Evolutionary conservation across 164 flowering plant genomes (phyloP).

Genomic region (Berberis thunbergii): DNA sequence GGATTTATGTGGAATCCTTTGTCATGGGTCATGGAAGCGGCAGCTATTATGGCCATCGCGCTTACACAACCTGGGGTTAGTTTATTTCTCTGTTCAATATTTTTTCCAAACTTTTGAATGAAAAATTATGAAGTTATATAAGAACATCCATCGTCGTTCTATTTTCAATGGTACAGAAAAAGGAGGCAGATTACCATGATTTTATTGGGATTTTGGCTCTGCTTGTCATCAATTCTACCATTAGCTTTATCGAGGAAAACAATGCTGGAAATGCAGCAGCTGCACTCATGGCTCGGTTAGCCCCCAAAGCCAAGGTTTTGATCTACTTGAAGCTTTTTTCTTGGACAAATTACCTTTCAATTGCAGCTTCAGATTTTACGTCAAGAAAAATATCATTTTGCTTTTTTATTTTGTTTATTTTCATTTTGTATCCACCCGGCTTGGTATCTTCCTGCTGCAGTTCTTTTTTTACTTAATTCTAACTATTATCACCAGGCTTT

Average conservation of each 20-base stretch:
- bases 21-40: conserved; percentile 84
- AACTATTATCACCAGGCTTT: conserved; percentile 31
- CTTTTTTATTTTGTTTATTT: neutral
- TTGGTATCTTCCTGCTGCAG: neutral
- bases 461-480: neutral
- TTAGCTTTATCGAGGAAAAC: conserved; percentile 75
- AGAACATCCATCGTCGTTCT: neutral
- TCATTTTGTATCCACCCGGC: neutral
- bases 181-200: conserved; percentile 48
- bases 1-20: conserved; percentile 85
- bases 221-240: conserved; percentile 61
- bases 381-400: neutral
- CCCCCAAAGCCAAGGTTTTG: conserved; percentile 71
- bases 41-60: conserved; percentile 66
- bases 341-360: neutral
- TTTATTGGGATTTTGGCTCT: conserved; percentile 48
- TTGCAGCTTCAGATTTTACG: neutral
- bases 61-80: conserved; percentile 53
- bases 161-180: conserved; percentile 20
- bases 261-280: conserved; percentile 87
- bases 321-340: neutral
- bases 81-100: no score
- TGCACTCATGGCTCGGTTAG: conserved; percentile 76
- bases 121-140: neutral
- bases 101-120: neutral